Evolutionary conservation across 257 asterid genomes (phyloP), one percentile per base, ranked within the genome.

Genomic region (Echium plantagineum): DNA sequence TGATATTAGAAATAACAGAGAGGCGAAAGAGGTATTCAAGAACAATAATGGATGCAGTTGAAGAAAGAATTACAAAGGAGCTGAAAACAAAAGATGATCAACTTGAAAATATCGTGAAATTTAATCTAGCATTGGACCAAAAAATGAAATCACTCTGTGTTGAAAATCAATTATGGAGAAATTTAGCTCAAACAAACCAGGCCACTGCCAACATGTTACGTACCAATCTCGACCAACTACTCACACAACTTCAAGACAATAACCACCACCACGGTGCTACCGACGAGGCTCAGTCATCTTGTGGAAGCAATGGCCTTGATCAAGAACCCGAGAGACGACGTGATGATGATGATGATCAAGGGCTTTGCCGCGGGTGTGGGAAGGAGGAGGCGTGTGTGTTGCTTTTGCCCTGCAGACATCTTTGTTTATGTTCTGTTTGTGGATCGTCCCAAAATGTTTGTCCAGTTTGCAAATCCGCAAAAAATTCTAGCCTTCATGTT

Each of bases 381-480:
- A 42, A 42, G 49, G 85, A 69, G 63, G 97, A 90, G 62, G 75
- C 96, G 9, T 66, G 83, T 52, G 96, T 90, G 64, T 38, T 42
- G 49, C 49, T 42, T 42, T 0, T 42, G 5, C 49, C 49, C 3
- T 42, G 49, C 13, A 42, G 49, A 17, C 49, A 42, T 10, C 49
- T 42, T 1, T 42, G 49, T 13, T 3, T 42, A 10, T 42, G 49
- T 5, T 42, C 49, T 42, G 49, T 13, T 13, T 42, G 49, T 42
- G 49, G 49, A 42, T 10, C 49, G 12, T 42, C 17, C 10, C 49
- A 42, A 42, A 10, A 42, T 42, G 3, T 42, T 42, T 42, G 49
- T 10, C 49, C 49, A 42, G 5, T 42, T 42, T 42, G 49, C 49
- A 42, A 42, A 42, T 10, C 4, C 49, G 2, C 49, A 10, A 10